Evolutionary conservation across 148 eudicot species (phyloP), one percentile per base, ranked within the genome.

Genomic region (Amaranthus hypochondriacus): DNA sequence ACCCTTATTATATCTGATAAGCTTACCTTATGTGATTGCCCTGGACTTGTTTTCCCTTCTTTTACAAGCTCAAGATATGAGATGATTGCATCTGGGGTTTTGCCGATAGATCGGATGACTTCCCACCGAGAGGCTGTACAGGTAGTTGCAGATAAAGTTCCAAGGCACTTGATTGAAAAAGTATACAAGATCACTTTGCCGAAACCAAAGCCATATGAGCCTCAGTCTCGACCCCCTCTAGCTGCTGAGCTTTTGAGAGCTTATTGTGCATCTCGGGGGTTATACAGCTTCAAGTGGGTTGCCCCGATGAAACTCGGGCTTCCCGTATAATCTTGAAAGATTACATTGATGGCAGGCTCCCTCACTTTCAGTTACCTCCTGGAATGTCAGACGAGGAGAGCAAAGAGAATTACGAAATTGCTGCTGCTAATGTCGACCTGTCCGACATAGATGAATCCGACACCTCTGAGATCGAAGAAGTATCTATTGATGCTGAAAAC

Each of bases 81-180:
- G 85, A 95, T 95, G 99, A 83, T 95, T 84, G 97, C 99, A 52
- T 92, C 89, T 80, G 99, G 99, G 44, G 99, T 92, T 83, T 74
- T 95, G 71, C 97, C 99, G 6, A 87, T 92, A 57, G 94, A 92
- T 78, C 81, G 97, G 54, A 90, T 95, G 96, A 92, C 94, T 21
- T 85, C 89, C 80, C 99, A 95, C 75, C 72, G 99, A 51, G 99
- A 88, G 56, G 99, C 97, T 54, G 85, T 95, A 46, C 97, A 92
- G 57, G 99, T 95, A 28, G 97, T 86, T 39, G 97, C 96, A 1
- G 83, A 92, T 74, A 79, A 90, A 60, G 97, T 95, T 14, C 89
- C 96, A 2, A 73, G 97, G 56, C 72, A 73, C 4, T 77, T 79
- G 39, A 80, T 95, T 51, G 97, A 92, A 86, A 62, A 69, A 14